Evolutionary conservation across 257 asterid genomes (phyloP).

Genomic region (Salvia hispanica): DNA sequence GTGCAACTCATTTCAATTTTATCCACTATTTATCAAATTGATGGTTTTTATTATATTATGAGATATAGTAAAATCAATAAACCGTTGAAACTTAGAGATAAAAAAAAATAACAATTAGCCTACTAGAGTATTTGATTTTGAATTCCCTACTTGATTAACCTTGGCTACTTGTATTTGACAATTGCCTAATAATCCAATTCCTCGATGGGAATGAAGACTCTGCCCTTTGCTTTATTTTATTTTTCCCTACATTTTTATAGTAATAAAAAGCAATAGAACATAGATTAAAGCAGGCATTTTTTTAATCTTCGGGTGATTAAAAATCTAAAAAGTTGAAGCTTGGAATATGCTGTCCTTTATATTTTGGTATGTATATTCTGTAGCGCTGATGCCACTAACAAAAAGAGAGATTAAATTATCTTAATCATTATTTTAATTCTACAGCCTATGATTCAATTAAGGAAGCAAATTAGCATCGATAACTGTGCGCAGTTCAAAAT

Average conservation of each 20-base stretch:
- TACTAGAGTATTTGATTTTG: too few relatives aligned
- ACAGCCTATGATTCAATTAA: slow-evolving; percentile 34
- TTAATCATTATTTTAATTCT: slow-evolving; percentile 20
- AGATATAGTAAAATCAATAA: too few relatives aligned
- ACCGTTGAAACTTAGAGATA: too few relatives aligned
- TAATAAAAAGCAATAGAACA: slow-evolving; percentile 6
- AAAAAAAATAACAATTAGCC: too few relatives aligned
- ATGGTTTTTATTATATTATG: too few relatives aligned
- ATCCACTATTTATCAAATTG: too few relatives aligned
- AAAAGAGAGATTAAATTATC: slow-evolving; percentile 17
- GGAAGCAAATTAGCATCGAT: slow-evolving; percentile 42
- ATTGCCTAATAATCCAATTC: neutral
- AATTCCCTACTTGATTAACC: too few relatives aligned
- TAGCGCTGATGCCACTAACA: slow-evolving; percentile 38
- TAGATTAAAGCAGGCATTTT: slow-evolving; percentile 16
- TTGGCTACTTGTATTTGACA: too few relatives aligned
- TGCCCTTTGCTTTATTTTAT: neutral
- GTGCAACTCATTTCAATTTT: too few relatives aligned
- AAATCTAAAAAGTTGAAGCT: neutral
- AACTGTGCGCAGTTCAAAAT: slow-evolving; percentile 24
- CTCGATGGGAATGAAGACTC: slow-evolving; percentile 18
- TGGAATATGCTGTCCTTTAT: slow-evolving; percentile 39
- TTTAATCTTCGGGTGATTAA: neutral
- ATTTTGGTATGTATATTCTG: slow-evolving; percentile 28
- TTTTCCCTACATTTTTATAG: neutral